Evolutionary conservation across 2,329 filamentous ascomycete genomes (phyloP), one percentile per base, ranked within the genome.

Genomic region (Aspergillus carbonarius): DNA sequence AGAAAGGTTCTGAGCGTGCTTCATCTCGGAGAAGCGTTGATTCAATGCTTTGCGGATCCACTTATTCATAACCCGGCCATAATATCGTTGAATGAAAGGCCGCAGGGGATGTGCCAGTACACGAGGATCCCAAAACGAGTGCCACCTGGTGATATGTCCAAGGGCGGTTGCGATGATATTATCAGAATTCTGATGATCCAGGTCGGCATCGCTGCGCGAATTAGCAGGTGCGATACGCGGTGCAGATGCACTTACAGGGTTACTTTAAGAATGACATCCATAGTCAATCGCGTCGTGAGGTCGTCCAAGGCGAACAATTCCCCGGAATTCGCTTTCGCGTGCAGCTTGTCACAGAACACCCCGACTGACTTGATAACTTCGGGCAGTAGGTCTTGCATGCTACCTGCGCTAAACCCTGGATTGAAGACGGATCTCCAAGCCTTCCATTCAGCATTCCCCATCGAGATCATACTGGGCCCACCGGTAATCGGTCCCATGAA

Each of bases 241-340:
- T 18, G 1, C 8, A 13, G 32, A 12, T 1, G n/a, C 12, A 18
- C 49, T 7, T 51, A 59, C 57, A 59, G 32, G 10, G 57, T 42
- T n/a, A 59, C 57, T 23, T 34, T 47, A n/a, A 54, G 44, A 9
- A 59, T 57, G 1, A 54, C 54, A 34, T 59, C 57, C 30, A 57
- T 54, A 0, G 57, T 56, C n/a, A 53, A 30, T 15, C 27, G 49
- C 13, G 50, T 32, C 1, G 57, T 59, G 10, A 59, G 32, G 12
- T 47, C 34, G 17, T 59, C 57, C 4, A 59, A 39, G 20, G 20
- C 40, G 18, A 59, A 59, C 8, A 57, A 4, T 2, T 35, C 23
- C 5, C 57, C 48, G 5, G n/a, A 1, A 3, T 18, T 30, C 1
- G 42, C 57, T n/a, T 32, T 46, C 10, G 46, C n/a, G 12, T 34